A percentile compares a stretch with the other conserved stretches of the same genome.
phyloP scores from a whole-genome alignment of 2,329 filamentous ascomycete genomes.

The Westerdykella sp. region DNA sequence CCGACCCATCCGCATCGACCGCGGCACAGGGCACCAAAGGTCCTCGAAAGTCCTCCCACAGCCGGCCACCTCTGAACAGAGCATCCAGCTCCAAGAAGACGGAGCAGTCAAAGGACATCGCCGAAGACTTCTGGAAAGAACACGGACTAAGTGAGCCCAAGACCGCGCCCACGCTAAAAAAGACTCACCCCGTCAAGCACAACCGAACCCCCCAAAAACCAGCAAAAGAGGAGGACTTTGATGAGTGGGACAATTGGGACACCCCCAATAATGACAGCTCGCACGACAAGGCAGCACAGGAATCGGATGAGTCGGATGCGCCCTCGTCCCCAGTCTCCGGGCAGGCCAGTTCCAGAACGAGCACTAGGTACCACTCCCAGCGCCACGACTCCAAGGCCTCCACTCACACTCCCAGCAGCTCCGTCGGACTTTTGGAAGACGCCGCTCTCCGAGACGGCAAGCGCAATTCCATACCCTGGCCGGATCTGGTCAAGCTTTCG shows the following conservation, averaged over 20 bases:
- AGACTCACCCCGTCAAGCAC: slow-evolving; percentile 35
- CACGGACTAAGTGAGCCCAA: slow-evolving; percentile 38
- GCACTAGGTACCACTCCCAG: slow-evolving; percentile 45
- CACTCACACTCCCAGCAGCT: slow-evolving; percentile 30
- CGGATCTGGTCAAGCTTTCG: slow-evolving; percentile 63
- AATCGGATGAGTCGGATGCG: slow-evolving; percentile 48
- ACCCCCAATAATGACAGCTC: slow-evolving; percentile 37
- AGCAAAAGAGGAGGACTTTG: slow-evolving; percentile 38
- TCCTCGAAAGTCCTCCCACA: slow-evolving; percentile 23
- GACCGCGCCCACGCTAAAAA: slow-evolving; percentile 30
- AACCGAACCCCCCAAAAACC: slow-evolving; percentile 35
- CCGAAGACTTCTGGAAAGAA: slow-evolving; percentile 41
- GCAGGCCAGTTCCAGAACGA: slow-evolving; percentile 48
- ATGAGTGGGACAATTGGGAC: slow-evolving; percentile 54
- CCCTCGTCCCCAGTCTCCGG: slow-evolving; percentile 39
- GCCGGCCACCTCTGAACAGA: slow-evolving; percentile 25
- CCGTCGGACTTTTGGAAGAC: slow-evolving; percentile 19
- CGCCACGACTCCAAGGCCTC: slow-evolving; percentile 36
- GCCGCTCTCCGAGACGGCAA: slow-evolving; percentile 21
- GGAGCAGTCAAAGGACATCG: slow-evolving; percentile 31
- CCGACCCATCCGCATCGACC: slow-evolving; percentile 34
- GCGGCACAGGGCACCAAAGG: slow-evolving; percentile 21
- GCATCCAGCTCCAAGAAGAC: slow-evolving; percentile 30
- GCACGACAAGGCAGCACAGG: slow-evolving; percentile 30
- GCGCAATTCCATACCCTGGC: slow-evolving; percentile 52